Evolutionary conservation across 1,284 basidiomycete genomes (phyloP).

Genomic region (Pisolithus thermaeus): DNA sequence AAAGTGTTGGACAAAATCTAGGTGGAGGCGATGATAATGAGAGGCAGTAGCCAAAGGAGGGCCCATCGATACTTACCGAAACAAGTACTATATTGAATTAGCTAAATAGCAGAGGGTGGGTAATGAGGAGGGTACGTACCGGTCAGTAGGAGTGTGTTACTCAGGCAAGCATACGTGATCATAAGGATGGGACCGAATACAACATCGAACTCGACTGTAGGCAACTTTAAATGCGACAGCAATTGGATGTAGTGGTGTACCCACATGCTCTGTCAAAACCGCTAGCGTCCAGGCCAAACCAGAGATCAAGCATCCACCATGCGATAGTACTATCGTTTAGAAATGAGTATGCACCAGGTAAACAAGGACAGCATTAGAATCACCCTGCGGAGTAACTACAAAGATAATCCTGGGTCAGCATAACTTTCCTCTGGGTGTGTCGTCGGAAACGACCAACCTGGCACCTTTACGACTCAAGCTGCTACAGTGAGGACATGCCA

Average conservation of each 20-base stretch:
- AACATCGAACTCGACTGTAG: constrained; percentile 67
- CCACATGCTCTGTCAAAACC: constrained; percentile 75
- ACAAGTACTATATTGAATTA: constrained; percentile 54
- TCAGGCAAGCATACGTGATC: constrained; percentile 82
- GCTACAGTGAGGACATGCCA: constrained; percentile 5
- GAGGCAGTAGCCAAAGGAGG: background rate
- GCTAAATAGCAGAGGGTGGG: constrained; percentile 1
- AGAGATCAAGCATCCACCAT: constrained; percentile 89
- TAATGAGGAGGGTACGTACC: constrained; percentile 37
- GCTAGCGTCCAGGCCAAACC: constrained; percentile 85
- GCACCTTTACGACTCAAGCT: constrained; percentile 57
- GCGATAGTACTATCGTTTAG: constrained; percentile 53
- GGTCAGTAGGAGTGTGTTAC: constrained; percentile 81
- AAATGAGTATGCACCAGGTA: background rate
- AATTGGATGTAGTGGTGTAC: constrained; percentile 23
- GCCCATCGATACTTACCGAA: constrained; percentile 46
- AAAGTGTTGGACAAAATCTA: constrained; percentile 94
- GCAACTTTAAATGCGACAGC: constrained; percentile 7
- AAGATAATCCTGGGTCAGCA: background rate
- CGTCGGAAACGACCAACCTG: constrained; percentile 14
- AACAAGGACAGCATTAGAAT: constrained; percentile 13
- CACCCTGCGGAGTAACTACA: constrained; percentile 37
- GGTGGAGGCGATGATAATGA: constrained; percentile 8
- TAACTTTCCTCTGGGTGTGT: background rate
- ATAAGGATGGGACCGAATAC: constrained; percentile 84